phyloP scores from a whole-genome alignment of 495 filamentous ascomycete species.

The Lophium mytilinum region DNA sequence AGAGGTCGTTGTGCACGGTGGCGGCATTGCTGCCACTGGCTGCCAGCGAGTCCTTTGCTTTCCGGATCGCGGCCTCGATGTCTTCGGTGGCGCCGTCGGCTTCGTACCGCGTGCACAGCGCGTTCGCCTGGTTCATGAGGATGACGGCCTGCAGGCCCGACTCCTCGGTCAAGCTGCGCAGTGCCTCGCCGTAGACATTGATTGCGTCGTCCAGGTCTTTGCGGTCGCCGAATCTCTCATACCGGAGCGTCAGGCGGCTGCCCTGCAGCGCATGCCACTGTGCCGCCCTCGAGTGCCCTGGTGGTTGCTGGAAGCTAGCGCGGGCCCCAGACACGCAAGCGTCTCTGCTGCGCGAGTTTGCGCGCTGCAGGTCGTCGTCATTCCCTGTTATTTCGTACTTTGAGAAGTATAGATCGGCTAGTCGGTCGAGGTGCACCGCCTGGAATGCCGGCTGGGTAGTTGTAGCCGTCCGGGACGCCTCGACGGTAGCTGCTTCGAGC shows the following conservation, averaged over 20 bases:
- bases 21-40: not conserved
- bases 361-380: not conserved
- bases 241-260: conserved; percentile 3
- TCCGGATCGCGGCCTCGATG: not conserved
- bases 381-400: conserved; percentile 1
- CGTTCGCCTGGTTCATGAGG: conserved; percentile 6
- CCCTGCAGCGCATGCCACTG: conserved; percentile 5
- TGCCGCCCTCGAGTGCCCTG: conserved; percentile 1
- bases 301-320: not conserved
- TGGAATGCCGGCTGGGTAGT: not conserved
- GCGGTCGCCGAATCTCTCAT: conserved; percentile 1
- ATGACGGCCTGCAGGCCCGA: conserved; percentile 1
- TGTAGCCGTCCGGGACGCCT: not conserved
- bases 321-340: not conserved
- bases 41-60: not conserved
- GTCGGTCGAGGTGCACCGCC: conserved; percentile 5
- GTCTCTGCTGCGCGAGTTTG: not conserved
- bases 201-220: conserved; percentile 6
- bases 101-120: conserved; percentile 6
- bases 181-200: not conserved
- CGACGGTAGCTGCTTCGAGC: not conserved
- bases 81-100: not conserved
- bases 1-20: conserved; percentile 3
- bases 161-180: not conserved
- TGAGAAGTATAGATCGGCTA: conserved; percentile 4